Evolutionary conservation across 2,329 filamentous ascomycete genomes (phyloP), one percentile per base, ranked within the genome.

Genomic region (Ilyonectria sp.): DNA sequence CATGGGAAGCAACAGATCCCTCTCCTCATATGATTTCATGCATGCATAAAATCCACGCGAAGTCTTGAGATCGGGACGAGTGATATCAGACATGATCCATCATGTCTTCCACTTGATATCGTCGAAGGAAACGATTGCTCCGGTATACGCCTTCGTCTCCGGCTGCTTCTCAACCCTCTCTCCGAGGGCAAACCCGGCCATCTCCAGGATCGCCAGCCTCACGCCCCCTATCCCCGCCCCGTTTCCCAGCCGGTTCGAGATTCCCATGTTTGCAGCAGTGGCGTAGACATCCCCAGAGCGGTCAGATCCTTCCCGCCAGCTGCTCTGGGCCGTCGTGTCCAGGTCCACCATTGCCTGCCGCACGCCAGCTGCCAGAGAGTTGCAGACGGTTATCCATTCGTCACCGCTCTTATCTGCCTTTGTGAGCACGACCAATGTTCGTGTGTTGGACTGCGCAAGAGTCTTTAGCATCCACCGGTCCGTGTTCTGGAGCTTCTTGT

Each of bases 361-460:
- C n/a, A 82, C 63, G 33, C 69, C 66, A 4, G 58, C 64, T 0
- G 78, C 78, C 44, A 80, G 69, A 1, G 59, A 47, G 6, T 61
- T 61, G 65, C 80, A 82, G 21, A 60, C 63, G 11, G 64, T 65
- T 7, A 67, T 65, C 80, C 79, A 82, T 1, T 56, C 71, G 11
- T 73, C 73, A 33, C 75, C 78, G 49, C 72, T 76, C 70, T 89
- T 89, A 72, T 90, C 88, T 15, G 85, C 86, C 77, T 89, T 89
- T 11, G 88, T 90, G 55, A 90, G 75, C 5, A 89, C 82, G 1
- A 89, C 82, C 7, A 83, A 74, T 1, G 86, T 87, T 58, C 80
- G 80, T 33, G 85, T 80, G 10, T 82, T 81, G 4, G 82, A 79
- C 55, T 82, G 78, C 56, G 84, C 80, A 69, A 90, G 79, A 50